Conservation (phyloP, 768 basidiomycete species). For the Coprinopsis sp. region DNA sequence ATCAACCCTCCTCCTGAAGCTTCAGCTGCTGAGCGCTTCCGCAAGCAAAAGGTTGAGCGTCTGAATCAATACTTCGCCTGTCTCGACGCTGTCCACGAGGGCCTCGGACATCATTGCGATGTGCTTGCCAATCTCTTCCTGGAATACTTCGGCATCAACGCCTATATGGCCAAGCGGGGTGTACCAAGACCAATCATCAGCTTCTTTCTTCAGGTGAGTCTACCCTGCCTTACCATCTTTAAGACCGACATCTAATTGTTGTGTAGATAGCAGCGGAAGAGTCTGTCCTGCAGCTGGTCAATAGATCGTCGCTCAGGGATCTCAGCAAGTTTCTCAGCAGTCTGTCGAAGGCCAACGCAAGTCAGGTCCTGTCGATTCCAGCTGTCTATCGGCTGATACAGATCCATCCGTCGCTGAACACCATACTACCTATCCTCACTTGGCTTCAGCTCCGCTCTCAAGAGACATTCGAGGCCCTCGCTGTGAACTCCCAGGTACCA, state of each 20-base stretch:
- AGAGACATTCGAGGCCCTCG: too few species aligned
- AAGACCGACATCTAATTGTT: not conserved
- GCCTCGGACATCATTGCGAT: too few species aligned
- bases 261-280: conserved; percentile 18
- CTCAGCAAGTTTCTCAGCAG: conserved; percentile 9
- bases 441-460: conserved; percentile 2
- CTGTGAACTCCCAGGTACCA: too few species aligned
- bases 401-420: not conserved
- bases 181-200: not conserved
- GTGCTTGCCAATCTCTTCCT: not conserved
- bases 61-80: too few species aligned
- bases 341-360: not conserved
- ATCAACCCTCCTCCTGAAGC: too few species aligned
- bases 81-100: too few species aligned
- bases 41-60: too few species aligned
- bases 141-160: not conserved
- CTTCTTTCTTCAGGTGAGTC: conserved; percentile 2
- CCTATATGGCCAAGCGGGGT: not conserved
- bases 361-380: not conserved
- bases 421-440: not conserved
- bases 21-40: too few species aligned
- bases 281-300: conserved; percentile 18
- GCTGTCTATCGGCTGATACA: not conserved
- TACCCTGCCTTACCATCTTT: not conserved
- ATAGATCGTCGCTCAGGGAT: conserved; percentile 8